Evolutionary conservation across 768 basidiomycete species (phyloP).

Genomic region (Pisolithus microcarpus): DNA sequence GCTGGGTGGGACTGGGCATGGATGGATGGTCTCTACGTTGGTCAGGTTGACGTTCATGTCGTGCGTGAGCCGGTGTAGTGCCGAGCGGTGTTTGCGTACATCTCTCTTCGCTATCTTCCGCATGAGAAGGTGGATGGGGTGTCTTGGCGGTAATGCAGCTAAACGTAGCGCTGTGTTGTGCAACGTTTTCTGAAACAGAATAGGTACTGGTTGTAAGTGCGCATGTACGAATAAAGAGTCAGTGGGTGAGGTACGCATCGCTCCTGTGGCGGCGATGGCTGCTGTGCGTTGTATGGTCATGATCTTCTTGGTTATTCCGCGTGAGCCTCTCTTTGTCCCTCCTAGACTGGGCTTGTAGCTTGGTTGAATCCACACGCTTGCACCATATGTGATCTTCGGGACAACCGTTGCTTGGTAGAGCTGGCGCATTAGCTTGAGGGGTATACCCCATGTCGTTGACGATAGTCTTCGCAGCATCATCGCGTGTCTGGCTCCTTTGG

Average conservation of each 20-base stretch:
- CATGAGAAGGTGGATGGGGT: too few species aligned
- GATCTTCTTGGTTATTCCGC: neutral
- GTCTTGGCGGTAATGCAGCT: too few species aligned
- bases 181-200: neutral
- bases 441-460: too few species aligned
- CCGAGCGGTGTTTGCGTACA: too few species aligned
- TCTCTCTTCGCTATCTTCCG: too few species aligned
- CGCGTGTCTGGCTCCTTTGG: neutral
- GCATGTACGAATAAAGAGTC: too few species aligned
- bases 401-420: neutral
- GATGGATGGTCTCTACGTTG: too few species aligned
- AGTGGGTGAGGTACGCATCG: neutral
- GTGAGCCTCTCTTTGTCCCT: neutral
- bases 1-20: too few species aligned
- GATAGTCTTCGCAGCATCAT: neutral
- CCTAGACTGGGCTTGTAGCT: neutral
- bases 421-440: too few species aligned
- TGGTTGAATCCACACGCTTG: neutral
- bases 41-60: too few species aligned
- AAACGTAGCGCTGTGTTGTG: too few species aligned
- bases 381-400: neutral
- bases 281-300: neutral
- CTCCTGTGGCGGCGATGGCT: neutral
- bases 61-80: too few species aligned
- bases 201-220: neutral